Conservation (phyloP, 169 alveolate species). For the Ichthyophthirius multifiliis region DNA sequence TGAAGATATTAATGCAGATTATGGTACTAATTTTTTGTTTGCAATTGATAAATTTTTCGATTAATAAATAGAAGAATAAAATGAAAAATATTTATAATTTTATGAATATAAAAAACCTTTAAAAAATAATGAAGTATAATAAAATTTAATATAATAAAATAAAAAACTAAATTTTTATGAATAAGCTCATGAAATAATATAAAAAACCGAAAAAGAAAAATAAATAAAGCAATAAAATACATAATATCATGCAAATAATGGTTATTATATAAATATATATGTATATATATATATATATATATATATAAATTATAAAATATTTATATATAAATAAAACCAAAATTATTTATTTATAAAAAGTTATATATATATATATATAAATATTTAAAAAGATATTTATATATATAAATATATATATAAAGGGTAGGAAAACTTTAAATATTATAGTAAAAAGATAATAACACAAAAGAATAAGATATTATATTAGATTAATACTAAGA, state of each 20-base stretch:
- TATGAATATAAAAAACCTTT: neutral
- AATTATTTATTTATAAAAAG: too few species aligned
- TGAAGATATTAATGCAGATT: slow-evolving; percentile 4
- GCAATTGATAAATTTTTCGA: neutral
- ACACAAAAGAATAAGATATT: neutral
- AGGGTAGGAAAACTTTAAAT: neutral
- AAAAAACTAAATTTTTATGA: too few species aligned
- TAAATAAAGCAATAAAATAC: neutral
- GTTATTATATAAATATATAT: too few species aligned
- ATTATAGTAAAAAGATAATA: neutral
- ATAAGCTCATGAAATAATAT: neutral
- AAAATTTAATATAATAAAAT: too few species aligned
- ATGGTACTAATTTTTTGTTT: neutral
- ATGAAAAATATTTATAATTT: neutral
- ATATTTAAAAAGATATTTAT: too few species aligned
- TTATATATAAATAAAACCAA: too few species aligned
- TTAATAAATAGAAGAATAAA: neutral
- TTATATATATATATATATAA: too few species aligned
- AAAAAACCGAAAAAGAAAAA: neutral
- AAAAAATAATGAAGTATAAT: too few species aligned
- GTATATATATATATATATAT: too few species aligned
- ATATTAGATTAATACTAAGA: slow-evolving; percentile 8
- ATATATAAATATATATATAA: neutral
- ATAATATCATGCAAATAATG: neutral
- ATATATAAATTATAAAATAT: too few species aligned